Evolutionary conservation across 495 filamentous ascomycete genomes (phyloP), one percentile per base, ranked within the genome.

Genomic region (Hamigera avellanea): DNA sequence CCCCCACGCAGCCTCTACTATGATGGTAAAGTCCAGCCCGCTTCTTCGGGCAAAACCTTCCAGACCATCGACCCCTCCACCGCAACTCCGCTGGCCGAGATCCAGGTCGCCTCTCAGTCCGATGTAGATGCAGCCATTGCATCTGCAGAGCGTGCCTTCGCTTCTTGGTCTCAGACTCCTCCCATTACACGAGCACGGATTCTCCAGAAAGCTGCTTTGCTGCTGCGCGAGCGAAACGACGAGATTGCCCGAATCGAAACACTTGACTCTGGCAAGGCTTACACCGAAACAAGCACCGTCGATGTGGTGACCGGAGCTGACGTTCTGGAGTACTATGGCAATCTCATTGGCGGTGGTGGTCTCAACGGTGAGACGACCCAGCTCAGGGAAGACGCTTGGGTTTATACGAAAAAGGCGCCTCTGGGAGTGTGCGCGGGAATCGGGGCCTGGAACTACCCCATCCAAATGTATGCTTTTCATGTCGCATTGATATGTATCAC

Each of bases 371-470:
- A 82, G 46, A 81, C 75, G 6, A 70, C 69, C 25, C 75, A 76
- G 36, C 54, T 85, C 15, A 66, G 81, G 29, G 71, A 78, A 33
- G 75, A 81, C 43, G 80, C 81, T 0, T 81, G 76, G 75, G 69
- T 84, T 12, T 84, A 83, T 49, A 82, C 79, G 1, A 77, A 72
- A 44, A 85, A 86, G 50, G 76, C 80, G 31, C 69, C 82, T 2
- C 54, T 86, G 29, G 82, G 82, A 14, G 81, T 87, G 2, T 86
- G 82, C 56, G 82, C 71, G 5, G 82, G 80, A 23, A 86, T 87
- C 45, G 81, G 82, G 28, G 81, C 82, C 36, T 87, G 81, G 81
- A 87, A 87, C 54, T 88, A 88, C 50, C 83, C 83, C 10, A 79
- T 88, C 40, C 83, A 88, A 50, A 88, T 91, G 65, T 74, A 56